Conservation (phyloP, 805 yeast species). For the Kregervanrija delftensis region DNA sequence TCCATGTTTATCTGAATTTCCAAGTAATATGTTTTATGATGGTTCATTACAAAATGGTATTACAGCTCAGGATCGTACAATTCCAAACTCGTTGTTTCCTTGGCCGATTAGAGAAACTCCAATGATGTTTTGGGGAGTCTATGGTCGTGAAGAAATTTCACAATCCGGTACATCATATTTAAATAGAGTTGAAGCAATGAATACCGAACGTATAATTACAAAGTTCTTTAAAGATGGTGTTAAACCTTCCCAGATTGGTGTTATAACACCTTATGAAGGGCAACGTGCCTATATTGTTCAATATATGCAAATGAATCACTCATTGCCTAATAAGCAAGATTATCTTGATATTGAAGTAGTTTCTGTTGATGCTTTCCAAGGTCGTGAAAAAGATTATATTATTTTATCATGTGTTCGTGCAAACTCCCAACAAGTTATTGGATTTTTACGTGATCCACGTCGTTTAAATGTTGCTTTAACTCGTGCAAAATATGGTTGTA, state of each 20-base stretch:
- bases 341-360: slow-evolving; percentile 79
- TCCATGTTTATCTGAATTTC: slow-evolving; percentile 79
- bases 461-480: slow-evolving; percentile 87
- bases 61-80: slow-evolving; percentile 61
- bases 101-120: slow-evolving; percentile 84
- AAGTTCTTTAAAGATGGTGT: slow-evolving; percentile 71
- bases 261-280: slow-evolving; percentile 92
- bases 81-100: slow-evolving; percentile 59
- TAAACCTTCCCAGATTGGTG: slow-evolving; percentile 76
- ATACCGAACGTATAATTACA: slow-evolving; percentile 73
- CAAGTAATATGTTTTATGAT: slow-evolving; percentile 88
- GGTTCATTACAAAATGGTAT: slow-evolving; percentile 92
- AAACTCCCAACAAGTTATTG: slow-evolving; percentile 66
- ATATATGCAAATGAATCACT: slow-evolving; percentile 68
- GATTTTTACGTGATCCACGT: slow-evolving; percentile 78
- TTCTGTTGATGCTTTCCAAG: slow-evolving; percentile 63
- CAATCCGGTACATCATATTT: slow-evolving; percentile 74
- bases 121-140: slow-evolving; percentile 94
- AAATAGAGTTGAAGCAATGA: slow-evolving; percentile 86
- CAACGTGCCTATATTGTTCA: slow-evolving; percentile 78
- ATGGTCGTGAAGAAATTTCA: slow-evolving; percentile 84
- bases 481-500: slow-evolving; percentile 76
- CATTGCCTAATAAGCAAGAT: slow-evolving; percentile 50
- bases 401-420: slow-evolving; percentile 54
- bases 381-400: slow-evolving; percentile 48